Base-by-base conservation (phyloP, 306 rosid species). In the Vicia villosa region DNA sequence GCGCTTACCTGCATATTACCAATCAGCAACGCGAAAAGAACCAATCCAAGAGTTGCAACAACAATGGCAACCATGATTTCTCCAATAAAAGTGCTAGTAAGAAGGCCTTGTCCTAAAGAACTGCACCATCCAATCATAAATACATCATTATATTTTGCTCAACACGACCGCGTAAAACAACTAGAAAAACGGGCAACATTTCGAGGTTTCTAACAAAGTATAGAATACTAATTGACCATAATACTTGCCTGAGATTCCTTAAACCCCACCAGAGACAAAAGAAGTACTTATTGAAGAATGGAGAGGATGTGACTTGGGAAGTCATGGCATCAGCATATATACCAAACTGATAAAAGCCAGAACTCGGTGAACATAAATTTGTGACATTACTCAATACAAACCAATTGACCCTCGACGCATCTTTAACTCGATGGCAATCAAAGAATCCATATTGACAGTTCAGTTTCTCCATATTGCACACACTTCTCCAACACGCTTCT, bases 1-100 rank as follows among this genome's bases (percentile, higher is more conserved):
- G 65, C 9, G 59, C 78, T 87, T 74, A 88, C 99, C 83, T 94
- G 99, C 97, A 94, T 91, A 70, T 94, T 94, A 70, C 99, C 99
- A 24, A 94, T 91, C 41, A 94, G 87, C 83, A 91, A 75, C 8
- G 86, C 97, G 50, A 94, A 94, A 66, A 94, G 97, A 72, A 94
- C 95, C 79, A 91, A 70, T 49, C 96, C 99, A 69, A 91, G 86
- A 58, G 87, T 86, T 13, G 95, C 96, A 32, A 88, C 74, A 32
- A 94, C 79, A 75, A 94, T 89, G 56, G 99, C 95, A 3, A 91
- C 87, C 30, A 84, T 56, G 46, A 91, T 87, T 78, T 94, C 99
- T 68, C 99, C 97, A 51, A 87, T 88, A 10, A 74, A 94, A 64
- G 95, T 91, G 80, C 96, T 94, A 10, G 97, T 89, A 5, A 84